Evolutionary conservation across 371 early-diverging fungal genomes (phyloP), one percentile per base, ranked within the genome.

Genomic region (Saksenaea oblongispora): DNA sequence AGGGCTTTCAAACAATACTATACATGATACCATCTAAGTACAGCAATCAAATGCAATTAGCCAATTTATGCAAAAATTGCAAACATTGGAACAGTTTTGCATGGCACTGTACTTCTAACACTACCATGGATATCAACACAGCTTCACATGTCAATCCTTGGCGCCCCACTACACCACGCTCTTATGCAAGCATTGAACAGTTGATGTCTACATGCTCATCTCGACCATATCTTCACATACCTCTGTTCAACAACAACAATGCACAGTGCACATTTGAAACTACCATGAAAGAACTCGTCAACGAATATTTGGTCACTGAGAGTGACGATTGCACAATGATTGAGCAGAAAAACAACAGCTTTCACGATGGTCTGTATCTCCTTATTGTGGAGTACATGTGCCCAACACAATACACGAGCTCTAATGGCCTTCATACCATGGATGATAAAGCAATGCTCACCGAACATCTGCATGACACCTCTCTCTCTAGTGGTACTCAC

Each of bases 311-410:
- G 47, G 47, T 47, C 3, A 47, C 47, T 3, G 47, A n/a, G 18
- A 15, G 22, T 22, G 47, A 47, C 27, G 47, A 47, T 18, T 10
- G 1, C 5, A 22, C 22, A 22, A 47, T 22, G 27, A 22, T 47
- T 3, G 47, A 47, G 22, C 22, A 22, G n/a, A 59, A 59, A 27
- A 59, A 59, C 9, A 59, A 59, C 34, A 26, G 18, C 1, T 44
- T 59, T 7, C 59, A 59, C n/a, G 59, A 59, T n/a, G 7, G 44
- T n/a, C 28, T 59, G 0, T 59, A 44, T 59, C 27, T 34, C 0
- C 22, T 59, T 3, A 26, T 59, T 17, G 59, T 44, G 5, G 59
- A 59, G 8, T 59, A 28, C 14, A 59, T 44, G 0, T 44, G 59
- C 0, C 39, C 37, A 1, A 42, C 24, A 15, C 24, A 47, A 44